These are phyloP conservation scores for Conticribra guillardii DNA, from an alignment of 108 stramenopile genomes.

Conservation along the genomic window DNA sequence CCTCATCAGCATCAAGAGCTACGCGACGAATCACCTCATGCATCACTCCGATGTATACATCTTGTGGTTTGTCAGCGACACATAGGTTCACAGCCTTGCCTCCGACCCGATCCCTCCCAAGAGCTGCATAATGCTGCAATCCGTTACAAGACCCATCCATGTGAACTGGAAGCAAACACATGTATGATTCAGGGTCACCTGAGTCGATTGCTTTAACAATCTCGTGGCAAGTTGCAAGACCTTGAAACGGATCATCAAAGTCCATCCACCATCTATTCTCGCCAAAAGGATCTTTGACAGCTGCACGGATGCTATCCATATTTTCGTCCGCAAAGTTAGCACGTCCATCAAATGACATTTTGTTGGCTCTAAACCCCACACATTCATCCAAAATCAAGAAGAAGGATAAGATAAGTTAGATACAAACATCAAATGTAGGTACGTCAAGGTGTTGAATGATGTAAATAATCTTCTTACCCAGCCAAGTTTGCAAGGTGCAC, in stretches of 20 bases:
- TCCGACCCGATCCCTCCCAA: constrained; percentile 95
- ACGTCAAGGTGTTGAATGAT: no score
- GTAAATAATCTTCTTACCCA: constrained; percentile 64
- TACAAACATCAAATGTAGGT: no score
- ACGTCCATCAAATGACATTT: constrained; percentile 94
- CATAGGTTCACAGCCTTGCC: constrained; percentile 97
- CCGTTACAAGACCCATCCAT: constrained; percentile 99
- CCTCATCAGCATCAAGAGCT: constrained; percentile 67
- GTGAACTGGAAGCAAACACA: constrained; percentile 93
- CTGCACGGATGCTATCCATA: constrained; percentile 84
- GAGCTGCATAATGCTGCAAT: constrained; percentile 99
- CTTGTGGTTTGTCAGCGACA: constrained; percentile 89
- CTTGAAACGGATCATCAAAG: constrained; percentile 98
- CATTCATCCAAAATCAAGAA: no score
- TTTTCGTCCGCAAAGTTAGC: constrained; percentile 89
- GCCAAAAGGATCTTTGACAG: constrained; percentile 85
- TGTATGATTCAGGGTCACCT: constrained; percentile 87
- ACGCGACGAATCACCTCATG: constrained; percentile 87
- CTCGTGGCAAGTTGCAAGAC: constrained; percentile 96
- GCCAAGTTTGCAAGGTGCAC: constrained; percentile 97
- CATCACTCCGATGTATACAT: constrained; percentile 98
- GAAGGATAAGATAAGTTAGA: background rate
- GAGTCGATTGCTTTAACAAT: constrained; percentile 91
- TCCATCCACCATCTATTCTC: constrained; percentile 93
- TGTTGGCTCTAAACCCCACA: constrained; percentile 56